Conservation (phyloP, 2,329 filamentous ascomycete species). For the Fusarium papillatum region DNA sequence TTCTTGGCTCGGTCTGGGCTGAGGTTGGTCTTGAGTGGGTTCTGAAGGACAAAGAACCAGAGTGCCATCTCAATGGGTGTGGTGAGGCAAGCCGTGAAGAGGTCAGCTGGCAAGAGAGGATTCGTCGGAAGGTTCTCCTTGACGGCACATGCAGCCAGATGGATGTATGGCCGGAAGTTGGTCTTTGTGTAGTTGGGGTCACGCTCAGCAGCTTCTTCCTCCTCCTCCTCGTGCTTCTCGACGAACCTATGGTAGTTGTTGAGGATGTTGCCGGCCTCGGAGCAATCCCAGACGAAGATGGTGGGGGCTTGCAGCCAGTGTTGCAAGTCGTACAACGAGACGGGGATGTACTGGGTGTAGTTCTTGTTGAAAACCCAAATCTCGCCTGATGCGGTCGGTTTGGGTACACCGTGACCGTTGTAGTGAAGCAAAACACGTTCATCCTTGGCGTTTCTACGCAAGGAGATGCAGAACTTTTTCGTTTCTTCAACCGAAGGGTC, state of each 20-base stretch:
- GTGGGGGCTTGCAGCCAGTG: constrained; percentile 96
- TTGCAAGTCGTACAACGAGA: constrained; percentile 95
- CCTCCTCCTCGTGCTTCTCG: constrained; percentile 94
- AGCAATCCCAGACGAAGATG: constrained; percentile 98
- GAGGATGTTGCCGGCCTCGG: constrained; percentile 95
- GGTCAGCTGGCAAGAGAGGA: constrained; percentile 90
- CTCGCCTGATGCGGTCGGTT: constrained; percentile 94
- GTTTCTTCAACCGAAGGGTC: constrained; percentile 98
- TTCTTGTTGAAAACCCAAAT: constrained; percentile 99
- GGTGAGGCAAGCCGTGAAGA: constrained; percentile 96
- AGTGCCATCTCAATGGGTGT: constrained; percentile 98
- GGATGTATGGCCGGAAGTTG: constrained; percentile 79
- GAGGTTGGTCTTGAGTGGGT: constrained; percentile 78
- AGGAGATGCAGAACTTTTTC: constrained; percentile 93
- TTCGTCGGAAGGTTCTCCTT: constrained; percentile 97
- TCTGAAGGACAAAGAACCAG: constrained; percentile 96
- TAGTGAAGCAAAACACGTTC: constrained; percentile 98
- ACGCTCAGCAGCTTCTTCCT: constrained; percentile 79
- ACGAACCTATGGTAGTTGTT: constrained; percentile 95
- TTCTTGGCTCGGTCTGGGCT: constrained; percentile 88
- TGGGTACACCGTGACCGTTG: constrained; percentile 97
- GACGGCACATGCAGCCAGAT: constrained; percentile 90
- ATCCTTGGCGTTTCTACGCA: constrained; percentile 93
- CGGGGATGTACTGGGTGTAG: constrained; percentile 98
- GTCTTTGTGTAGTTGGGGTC: constrained; percentile 90